Evolutionary conservation across 441 rosid species (phyloP).

Genomic region (Populus hybrid): DNA sequence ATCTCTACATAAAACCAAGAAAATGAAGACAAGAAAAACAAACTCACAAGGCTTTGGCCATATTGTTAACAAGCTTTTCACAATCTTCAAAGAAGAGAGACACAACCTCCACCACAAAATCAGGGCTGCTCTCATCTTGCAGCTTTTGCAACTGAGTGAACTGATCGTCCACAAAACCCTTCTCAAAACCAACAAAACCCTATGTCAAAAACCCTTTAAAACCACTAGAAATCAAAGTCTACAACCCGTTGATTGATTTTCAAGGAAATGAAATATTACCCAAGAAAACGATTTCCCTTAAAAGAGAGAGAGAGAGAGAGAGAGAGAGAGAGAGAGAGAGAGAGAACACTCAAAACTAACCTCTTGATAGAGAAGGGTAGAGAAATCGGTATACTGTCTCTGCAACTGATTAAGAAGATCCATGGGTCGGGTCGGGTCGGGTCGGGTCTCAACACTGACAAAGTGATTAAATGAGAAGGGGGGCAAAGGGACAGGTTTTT

Average conservation of each 20-base stretch:
- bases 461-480: too few species aligned
- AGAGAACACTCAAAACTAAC: conserved; percentile 21
- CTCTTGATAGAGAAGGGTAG: conserved; percentile 53
- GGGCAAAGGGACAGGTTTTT: too few species aligned
- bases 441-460: neutral
- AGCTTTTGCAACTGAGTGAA: conserved; percentile 64
- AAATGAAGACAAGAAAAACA: neutral
- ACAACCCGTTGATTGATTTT: neutral
- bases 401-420: conserved; percentile 53
- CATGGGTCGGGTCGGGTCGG: conserved; percentile 24
- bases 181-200: neutral
- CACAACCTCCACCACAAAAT: conserved; percentile 66
- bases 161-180: conserved; percentile 52
- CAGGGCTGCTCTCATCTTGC: conserved; percentile 35
- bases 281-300: neutral
- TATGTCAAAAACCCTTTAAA: neutral
- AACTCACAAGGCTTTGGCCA: conserved; percentile 67
- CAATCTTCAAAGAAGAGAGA: conserved; percentile 74
- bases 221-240: neutral
- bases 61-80: conserved; percentile 60
- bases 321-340: too few species aligned
- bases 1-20: neutral
- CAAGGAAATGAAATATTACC: neutral
- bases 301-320: too few species aligned
- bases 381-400: conserved; percentile 45